Base-by-base conservation (phyloP, 768 basidiomycete genomes). In the Candolleomyces aberdarensis region DNA sequence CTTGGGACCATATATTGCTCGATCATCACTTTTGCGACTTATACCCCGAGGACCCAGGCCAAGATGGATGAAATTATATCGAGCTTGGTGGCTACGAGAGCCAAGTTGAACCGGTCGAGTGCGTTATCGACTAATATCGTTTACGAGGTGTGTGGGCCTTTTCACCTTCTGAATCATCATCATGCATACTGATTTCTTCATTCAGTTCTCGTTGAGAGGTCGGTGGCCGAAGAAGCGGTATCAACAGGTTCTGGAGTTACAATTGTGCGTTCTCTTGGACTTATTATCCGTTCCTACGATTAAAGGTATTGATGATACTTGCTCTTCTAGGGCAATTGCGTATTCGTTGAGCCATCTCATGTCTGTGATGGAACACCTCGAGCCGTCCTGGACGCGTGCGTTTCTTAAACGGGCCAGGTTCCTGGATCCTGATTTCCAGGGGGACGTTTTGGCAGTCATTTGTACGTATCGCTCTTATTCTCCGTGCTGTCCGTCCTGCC, bases 141-240 rank as follows among this genome's bases (percentile, higher is more conserved):
- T 1, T 91, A 90, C 61, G 89, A 91, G 80, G 89, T 87, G 36
- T 10, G 77, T 59, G 22, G 1, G 9, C 29, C 31, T 50, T 20
- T 31, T 69, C 58, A 39, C 31, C 9, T 58, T 43, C 26, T 22
- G 19, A 14, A 20, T 46, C 0, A 14, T 19, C 1, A 39, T 14
- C 58, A 63, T 50, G 29, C 13, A 44, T 4, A n/a, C 43, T 44
- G 43, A 44, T 13, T n/a, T 44, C 43, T 62, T 57, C 8, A 50
- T 15, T 51, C 66, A 94, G 87, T 85, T 92, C 69, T 92, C 91
- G 0, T 72, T 94, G 22, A 73, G 85, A 56, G 93, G 92, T 0
- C 76, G 80, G 64, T 94, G 91, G 93, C 93, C 93, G 0, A 82
- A 83, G n/a, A 75, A 89, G 59, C 75, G 93, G 61, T 94, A 94